Percentiles rank a stretch among this genome's conserved stretches.
Evolutionary conservation across 768 basidiomycete genomes (phyloP).

Genomic region (Hericium alpestre): DNA sequence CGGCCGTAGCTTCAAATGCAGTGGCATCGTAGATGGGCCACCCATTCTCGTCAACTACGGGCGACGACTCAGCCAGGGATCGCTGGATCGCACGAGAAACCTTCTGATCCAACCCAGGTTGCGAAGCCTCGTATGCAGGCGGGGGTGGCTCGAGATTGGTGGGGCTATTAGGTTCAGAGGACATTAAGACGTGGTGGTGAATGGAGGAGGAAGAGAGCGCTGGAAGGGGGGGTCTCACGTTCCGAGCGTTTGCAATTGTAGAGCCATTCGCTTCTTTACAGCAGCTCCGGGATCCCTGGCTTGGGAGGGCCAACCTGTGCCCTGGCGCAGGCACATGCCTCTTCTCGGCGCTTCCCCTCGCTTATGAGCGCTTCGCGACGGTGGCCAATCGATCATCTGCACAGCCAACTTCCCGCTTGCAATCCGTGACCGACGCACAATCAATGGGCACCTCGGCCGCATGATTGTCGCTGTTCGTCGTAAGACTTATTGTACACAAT

Average conservation of each 20-base stretch:
- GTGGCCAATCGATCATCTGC: background rate
- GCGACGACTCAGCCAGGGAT: background rate
- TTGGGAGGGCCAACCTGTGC: background rate
- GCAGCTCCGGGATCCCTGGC: background rate
- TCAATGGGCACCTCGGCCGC: too few relatives aligned
- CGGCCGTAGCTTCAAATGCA: slow-evolving; percentile 6
- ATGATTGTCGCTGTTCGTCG: too few relatives aligned
- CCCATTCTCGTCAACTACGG: slow-evolving; percentile 5
- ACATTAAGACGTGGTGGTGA: background rate
- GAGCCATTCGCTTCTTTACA: background rate
- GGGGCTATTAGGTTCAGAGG: background rate
- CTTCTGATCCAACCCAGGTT: slow-evolving; percentile 8
- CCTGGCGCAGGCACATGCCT: background rate
- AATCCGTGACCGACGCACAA: too few relatives aligned
- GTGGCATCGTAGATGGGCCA: slow-evolving; percentile 6
- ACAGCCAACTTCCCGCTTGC: background rate
- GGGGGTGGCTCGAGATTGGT: slow-evolving; percentile 4
- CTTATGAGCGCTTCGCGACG: too few relatives aligned
- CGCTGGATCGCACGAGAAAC: background rate
- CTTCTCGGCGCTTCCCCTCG: too few relatives aligned
- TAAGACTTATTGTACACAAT: too few relatives aligned
- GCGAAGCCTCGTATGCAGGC: slow-evolving; percentile 8
- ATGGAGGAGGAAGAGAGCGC: background rate
- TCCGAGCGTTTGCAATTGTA: background rate
- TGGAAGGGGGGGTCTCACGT: background rate